A percentile compares a stretch with the other conserved stretches of the same genome.
These are phyloP conservation scores for Pestalotiopsis sp. DNA, from an alignment of 2,329 filamentous ascomycete species.

Conservation along the genomic window DNA sequence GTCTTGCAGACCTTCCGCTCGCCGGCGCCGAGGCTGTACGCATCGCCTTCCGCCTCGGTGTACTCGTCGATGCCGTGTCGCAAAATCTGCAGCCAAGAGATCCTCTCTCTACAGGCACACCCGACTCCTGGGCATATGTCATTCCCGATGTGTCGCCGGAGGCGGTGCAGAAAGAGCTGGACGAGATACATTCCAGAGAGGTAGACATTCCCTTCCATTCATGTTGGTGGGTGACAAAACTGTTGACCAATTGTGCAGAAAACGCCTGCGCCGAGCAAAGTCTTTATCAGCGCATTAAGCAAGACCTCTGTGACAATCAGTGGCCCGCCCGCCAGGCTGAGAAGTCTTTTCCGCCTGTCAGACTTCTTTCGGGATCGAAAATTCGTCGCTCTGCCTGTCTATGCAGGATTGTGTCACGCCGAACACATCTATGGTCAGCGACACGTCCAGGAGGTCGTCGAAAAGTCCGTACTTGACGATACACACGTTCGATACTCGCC, in stretches of 20 bases:
- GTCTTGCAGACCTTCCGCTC: conserved; percentile 38
- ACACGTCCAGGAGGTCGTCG: conserved; percentile 29
- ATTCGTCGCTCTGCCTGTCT: conserved; percentile 35
- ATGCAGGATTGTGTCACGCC: conserved; percentile 41
- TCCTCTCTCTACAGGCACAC: conserved; percentile 10
- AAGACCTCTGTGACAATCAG: conserved; percentile 37
- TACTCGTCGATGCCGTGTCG: conserved; percentile 44
- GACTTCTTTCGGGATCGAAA: conserved; percentile 33
- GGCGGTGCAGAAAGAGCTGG: conserved; percentile 39
- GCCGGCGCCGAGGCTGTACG: conserved; percentile 43
- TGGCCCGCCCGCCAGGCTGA: conserved; percentile 36
- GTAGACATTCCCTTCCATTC: neutral
- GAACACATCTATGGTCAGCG: conserved; percentile 36
- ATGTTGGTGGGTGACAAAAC: neutral
- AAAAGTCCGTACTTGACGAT: conserved; percentile 4
- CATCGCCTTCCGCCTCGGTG: conserved; percentile 47
- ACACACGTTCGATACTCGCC: conserved; percentile 5
- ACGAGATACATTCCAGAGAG: conserved; percentile 26
- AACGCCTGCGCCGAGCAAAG: conserved; percentile 31
- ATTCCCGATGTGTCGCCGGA: conserved; percentile 32
- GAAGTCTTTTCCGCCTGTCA: conserved; percentile 26
- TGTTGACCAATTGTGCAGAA: conserved; percentile 12
- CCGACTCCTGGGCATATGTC: conserved; percentile 44
- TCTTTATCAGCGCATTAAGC: conserved; percentile 41
- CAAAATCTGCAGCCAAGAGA: conserved; percentile 38